Percentiles rank a stretch among this genome's conserved stretches.
These are phyloP conservation scores for Xylaria sp. DNA, from an alignment of 2,329 filamentous ascomycete genomes.

Conservation along the genomic window DNA sequence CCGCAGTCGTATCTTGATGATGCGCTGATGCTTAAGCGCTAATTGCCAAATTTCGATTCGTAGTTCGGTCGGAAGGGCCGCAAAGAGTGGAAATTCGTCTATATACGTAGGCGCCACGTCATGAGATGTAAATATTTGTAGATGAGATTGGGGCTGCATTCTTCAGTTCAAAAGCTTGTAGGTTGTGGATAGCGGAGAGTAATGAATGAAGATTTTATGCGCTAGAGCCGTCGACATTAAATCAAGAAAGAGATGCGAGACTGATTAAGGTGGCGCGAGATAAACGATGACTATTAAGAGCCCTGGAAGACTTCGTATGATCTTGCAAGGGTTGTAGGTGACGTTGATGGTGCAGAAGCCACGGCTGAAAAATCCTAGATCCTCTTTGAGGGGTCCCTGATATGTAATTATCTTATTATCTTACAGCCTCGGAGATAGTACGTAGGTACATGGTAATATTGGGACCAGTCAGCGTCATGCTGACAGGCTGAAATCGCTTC, in stretches of 20 bases:
- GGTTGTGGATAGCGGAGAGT: not conserved
- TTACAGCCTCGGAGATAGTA: not conserved
- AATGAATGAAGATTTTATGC: too few species aligned
- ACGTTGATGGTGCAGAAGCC: not conserved
- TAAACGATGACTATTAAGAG: too few species aligned
- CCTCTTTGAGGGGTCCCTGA: not conserved
- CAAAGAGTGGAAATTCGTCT: not conserved
- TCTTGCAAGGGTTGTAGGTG: too few species aligned
- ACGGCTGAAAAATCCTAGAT: not conserved
- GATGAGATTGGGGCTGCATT: not conserved
- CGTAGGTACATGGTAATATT: not conserved
- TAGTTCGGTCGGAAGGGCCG: not conserved
- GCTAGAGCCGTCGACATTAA: too few species aligned
- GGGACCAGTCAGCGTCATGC: not conserved
- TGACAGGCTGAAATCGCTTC: too few species aligned
- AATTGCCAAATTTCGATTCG: not conserved
- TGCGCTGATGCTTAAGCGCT: not conserved
- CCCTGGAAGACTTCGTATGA: too few species aligned
- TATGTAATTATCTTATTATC: not conserved
- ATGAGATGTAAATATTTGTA: not conserved
- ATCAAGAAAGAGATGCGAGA: too few species aligned
- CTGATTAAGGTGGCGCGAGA: too few species aligned
- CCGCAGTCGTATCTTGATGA: not conserved
- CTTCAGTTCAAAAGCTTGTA: not conserved
- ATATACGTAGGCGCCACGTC: not conserved